Conservation (phyloP, 1,139 yeast species). For the Suhomyces atakaporum region DNA sequence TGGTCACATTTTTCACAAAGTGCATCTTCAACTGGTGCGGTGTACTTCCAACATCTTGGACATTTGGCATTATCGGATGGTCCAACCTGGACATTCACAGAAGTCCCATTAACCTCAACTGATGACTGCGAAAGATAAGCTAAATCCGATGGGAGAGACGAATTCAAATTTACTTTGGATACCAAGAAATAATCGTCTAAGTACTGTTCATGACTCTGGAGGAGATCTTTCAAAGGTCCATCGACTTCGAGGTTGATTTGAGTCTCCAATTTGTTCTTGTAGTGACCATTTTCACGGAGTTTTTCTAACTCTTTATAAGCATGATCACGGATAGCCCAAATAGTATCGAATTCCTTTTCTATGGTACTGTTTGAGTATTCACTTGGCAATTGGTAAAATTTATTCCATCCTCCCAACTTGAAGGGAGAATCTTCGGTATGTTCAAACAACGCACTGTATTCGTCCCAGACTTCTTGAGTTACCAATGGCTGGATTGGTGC, state of each 20-base stretch:
- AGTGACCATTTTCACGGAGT: conserved; percentile 33
- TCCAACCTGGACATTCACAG: conserved; percentile 38
- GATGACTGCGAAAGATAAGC: conserved; percentile 2
- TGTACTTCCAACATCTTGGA: conserved; percentile 92
- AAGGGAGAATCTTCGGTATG: conserved; percentile 52
- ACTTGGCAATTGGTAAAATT: conserved; percentile 32
- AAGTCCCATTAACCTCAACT: conserved; percentile 26
- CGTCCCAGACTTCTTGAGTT: conserved; percentile 86
- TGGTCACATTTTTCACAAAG: conserved; percentile 70
- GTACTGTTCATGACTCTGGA: conserved; percentile 28
- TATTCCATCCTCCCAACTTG: conserved; percentile 41
- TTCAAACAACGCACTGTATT: conserved; percentile 40
- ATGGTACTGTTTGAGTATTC: conserved; percentile 25
- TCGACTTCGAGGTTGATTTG: conserved; percentile 41
- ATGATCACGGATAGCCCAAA: conserved; percentile 51
- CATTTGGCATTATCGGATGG: conserved; percentile 62
- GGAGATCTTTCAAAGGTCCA: conserved; percentile 11
- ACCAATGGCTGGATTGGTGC: conserved; percentile 83
- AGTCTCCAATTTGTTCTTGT: conserved; percentile 69
- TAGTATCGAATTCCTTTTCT: conserved; percentile 41
- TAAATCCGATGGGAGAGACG: not conserved
- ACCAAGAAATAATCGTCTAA: conserved; percentile 66
- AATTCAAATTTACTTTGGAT: conserved; percentile 51
- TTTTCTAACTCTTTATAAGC: conserved; percentile 46
- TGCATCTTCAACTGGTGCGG: conserved; percentile 49